Base-by-base conservation (phyloP, 768 basidiomycete genomes). In the Tylopilus rubrobrunneus region DNA sequence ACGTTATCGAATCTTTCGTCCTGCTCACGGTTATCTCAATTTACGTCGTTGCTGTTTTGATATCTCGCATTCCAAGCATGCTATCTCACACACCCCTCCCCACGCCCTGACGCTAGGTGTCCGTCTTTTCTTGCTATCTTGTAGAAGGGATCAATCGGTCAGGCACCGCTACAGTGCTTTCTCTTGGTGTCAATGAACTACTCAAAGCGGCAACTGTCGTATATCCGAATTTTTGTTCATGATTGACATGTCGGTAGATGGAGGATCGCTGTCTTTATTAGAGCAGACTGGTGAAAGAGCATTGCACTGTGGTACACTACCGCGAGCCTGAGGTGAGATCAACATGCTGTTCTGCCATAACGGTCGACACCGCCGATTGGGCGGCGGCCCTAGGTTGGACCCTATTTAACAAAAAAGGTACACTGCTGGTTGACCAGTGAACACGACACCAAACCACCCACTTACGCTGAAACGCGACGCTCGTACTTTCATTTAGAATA, bases 11-110 rank as follows among this genome's bases (percentile, higher is more conserved):
- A 47, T 21, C 47, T 45, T 41, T 31, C 19, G 42, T 44, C 34
- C 51, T 51, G 45, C 49, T 66, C 58, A 58, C 48, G 58, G 52
- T 40, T 46, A 49, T 60, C 54, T 56, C 47, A 56, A 65, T 66
- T 67, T 65, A 66, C 49, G 45, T 49, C 49, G 31, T 43, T 57
- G 66, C 65, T 67, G 55, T 68, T 55, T 62, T 63, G 64, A 59
- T 62, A 57, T 67, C 62, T 59, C 50, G 49, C 57, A 50, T 42
- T 47, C 34, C 42, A 12, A 36, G 54, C 65, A 64, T 55, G 65
- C 60, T 67, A 59, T 63, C 48, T 54, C 19, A 14, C 41, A 10
- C 19, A 19, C 19, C 19, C 19, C 19, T 19, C 19, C 19, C 19
- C 19, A 19, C 19, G 11, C 36, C 27, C 14, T 49, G 52, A 37